Base-by-base conservation (phyloP, 2,329 filamentous ascomycete genomes). In the Thelonectria rubi region DNA sequence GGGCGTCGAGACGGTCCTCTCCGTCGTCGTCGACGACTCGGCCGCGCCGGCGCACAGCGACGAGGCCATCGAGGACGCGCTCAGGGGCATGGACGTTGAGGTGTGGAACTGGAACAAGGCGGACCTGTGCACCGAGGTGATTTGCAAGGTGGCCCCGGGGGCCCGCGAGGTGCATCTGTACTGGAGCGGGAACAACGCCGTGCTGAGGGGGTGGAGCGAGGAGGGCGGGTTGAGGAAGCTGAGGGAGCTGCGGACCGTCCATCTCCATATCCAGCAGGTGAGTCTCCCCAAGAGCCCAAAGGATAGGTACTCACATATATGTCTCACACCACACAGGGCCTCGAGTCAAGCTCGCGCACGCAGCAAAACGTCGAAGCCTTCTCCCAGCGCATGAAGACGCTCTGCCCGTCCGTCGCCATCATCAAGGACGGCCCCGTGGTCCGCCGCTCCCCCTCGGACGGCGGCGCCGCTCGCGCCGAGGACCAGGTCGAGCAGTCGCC, bases 401-500 rank as follows among this genome's bases (percentile, higher is more conserved):
- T 60, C 0, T 48, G 17, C 8, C 56, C 62, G 0, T 34, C 62
- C 2, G 21, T 60, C 48, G 18, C 10, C 40, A 43, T 43, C 17
- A 3, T 18, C 40, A 43, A 17, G 17, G 15, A 43, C 9, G 15
- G 15, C 40, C 40, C 17, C 40, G 17, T 43, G 7, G 3, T 20
- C 18, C 17, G 4, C 10, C 40, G 40, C 40, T 3, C 3, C 2
- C 2, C 18, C 3, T 15, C 40, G 12, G 9, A 43, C 9, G 5
- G 10, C 14, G 55, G 52, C 43, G 18, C 54, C 2, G 34, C 53
- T 14, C 42, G 50, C 2, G 21, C n/a, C 6, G 63, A 69, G 15
- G 62, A 67, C 10, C 54, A 60, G 26, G 20, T 12, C 4, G 62
- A 68, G 46, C 54, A 55, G 18, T 64, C 52, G n/a, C 68, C 58